Evolutionary conservation across 2,329 filamentous ascomycete species (phyloP).

Genomic region (Blastomyces emzantsi): DNA sequence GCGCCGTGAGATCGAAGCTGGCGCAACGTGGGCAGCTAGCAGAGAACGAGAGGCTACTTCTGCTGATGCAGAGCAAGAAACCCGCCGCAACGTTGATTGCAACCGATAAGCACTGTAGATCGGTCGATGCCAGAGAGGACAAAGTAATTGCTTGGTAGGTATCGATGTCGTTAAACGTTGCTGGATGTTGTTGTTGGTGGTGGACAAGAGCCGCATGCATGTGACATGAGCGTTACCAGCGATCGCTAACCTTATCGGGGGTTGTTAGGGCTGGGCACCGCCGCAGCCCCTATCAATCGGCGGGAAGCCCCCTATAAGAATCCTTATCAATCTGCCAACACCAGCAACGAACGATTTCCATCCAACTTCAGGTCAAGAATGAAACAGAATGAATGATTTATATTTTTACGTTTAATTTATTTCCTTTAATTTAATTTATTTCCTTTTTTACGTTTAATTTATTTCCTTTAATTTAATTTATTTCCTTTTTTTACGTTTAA

Average conservation of each 20-base stretch:
- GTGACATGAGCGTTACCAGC: not conserved
- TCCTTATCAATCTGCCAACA: not conserved
- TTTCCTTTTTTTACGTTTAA: too few species aligned
- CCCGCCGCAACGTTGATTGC: not conserved
- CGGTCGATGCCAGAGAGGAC: not conserved
- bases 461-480: too few species aligned
- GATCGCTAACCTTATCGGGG: slow-evolving; percentile 4
- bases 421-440: too few species aligned
- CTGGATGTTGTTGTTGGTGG: not conserved
- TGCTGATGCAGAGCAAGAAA: not conserved
- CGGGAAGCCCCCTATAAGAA: not conserved
- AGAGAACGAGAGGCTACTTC: not conserved
- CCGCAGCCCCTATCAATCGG: not conserved
- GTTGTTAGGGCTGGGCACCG: not conserved
- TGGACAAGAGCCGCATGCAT: not conserved
- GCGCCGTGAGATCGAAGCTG: not conserved
- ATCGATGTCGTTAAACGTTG: not conserved
- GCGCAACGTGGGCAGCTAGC: slow-evolving; percentile 3
- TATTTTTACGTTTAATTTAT: too few species aligned
- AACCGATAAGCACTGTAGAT: not conserved
- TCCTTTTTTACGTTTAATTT: too few species aligned
- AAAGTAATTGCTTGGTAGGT: not conserved
- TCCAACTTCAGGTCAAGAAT: too few species aligned
- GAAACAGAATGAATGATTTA: not conserved
- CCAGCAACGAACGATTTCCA: too few species aligned